phyloP scores from a whole-genome alignment of 2,329 filamentous ascomycete genomes.

The Pseudovirgaria hyperparasitica region DNA sequence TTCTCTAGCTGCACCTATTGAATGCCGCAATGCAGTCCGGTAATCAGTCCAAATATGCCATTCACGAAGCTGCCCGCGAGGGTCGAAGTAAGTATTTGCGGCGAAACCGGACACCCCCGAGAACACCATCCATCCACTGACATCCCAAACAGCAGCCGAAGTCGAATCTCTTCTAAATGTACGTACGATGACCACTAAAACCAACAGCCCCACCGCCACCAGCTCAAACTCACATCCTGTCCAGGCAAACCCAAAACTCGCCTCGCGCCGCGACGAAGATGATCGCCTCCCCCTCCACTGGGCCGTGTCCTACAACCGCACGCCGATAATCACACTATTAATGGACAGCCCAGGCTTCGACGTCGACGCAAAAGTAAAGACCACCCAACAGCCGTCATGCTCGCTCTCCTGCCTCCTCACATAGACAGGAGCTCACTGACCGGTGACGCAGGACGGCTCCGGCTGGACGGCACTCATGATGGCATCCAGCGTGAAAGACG shows the following conservation, averaged over 20 bases:
- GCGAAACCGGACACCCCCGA: slow-evolving; percentile 2
- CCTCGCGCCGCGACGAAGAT: slow-evolving; percentile 65
- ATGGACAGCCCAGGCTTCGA: slow-evolving; percentile 64
- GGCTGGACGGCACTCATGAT: slow-evolving; percentile 85
- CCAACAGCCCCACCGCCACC: slow-evolving; percentile 15
- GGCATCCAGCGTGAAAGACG: slow-evolving; percentile 59
- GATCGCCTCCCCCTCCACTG: slow-evolving; percentile 87
- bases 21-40: too few relatives aligned
- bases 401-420: not conserved
- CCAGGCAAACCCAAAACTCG: slow-evolving; percentile 68
- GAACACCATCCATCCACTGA: slow-evolving; percentile 4
- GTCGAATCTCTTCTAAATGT: slow-evolving; percentile 67
- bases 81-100: slow-evolving; percentile 52
- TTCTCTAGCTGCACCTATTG: too few relatives aligned
- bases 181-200: slow-evolving; percentile 14
- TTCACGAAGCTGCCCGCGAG: slow-evolving; percentile 78
- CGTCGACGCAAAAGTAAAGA: slow-evolving; percentile 65
- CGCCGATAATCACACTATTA: slow-evolving; percentile 61
- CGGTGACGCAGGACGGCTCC: slow-evolving; percentile 46
- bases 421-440: not conserved
- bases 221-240: not conserved
- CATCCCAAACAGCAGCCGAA: slow-evolving; percentile 39
- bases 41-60: slow-evolving; percentile 61
- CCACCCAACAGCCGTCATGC: not conserved
- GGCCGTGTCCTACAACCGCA: slow-evolving; percentile 74